A percentile compares a stretch with the other conserved stretches of the same genome.
Conservation (phyloP, 2,329 filamentous ascomycete genomes). For the Conoideocrella luteorostrata region DNA sequence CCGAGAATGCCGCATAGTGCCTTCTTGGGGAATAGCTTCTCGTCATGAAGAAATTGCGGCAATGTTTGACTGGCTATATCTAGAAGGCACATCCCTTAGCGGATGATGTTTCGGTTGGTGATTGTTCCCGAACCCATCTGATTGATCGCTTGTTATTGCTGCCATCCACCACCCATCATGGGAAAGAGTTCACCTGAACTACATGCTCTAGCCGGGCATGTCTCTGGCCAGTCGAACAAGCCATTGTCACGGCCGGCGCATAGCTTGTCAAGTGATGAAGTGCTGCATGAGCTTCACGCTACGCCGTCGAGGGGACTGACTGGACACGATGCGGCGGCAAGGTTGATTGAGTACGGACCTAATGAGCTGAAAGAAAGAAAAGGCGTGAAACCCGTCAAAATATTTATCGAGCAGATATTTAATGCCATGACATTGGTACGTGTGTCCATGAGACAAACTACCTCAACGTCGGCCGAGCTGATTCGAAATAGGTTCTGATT, state of each 20-base stretch:
- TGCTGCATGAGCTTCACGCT: constrained; percentile 46
- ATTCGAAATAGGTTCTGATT: constrained; percentile 36
- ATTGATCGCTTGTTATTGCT: background rate
- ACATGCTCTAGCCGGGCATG: constrained; percentile 12
- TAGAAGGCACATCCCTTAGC: too few species aligned
- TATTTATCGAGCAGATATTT: constrained; percentile 48
- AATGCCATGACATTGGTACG: constrained; percentile 51
- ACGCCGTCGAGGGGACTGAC: constrained; percentile 49
- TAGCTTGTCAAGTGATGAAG: constrained; percentile 39
- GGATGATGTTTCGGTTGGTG: too few species aligned
- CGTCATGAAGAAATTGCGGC: too few species aligned
- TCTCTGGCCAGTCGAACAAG: constrained; percentile 28
- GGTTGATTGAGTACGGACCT: constrained; percentile 47
- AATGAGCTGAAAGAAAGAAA: constrained; percentile 47
- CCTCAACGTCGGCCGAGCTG: background rate
- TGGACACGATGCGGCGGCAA: constrained; percentile 40
- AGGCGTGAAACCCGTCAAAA: constrained; percentile 49
- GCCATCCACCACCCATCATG: background rate
- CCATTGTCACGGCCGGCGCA: constrained; percentile 51
- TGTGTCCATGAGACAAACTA: background rate
- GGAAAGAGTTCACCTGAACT: background rate
- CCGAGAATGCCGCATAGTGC: background rate
- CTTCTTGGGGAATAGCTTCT: background rate
- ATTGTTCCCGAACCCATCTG: too few species aligned
- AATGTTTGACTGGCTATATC: too few species aligned